These are phyloP conservation scores for Hygrocybe punicea DNA, from an alignment of 768 basidiomycete genomes.

Conservation along the genomic window DNA sequence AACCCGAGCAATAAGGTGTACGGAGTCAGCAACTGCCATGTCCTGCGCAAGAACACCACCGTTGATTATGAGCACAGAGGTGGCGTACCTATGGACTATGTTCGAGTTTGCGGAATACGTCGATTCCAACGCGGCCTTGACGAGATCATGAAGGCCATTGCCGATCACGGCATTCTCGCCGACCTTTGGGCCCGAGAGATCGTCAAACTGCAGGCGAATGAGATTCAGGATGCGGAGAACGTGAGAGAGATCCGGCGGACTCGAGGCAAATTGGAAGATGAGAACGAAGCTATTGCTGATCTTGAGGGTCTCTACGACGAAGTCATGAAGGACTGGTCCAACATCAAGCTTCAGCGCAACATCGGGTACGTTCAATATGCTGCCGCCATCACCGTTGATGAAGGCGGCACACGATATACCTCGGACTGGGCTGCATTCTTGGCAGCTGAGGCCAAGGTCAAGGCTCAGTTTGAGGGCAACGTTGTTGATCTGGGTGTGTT, in stretches of 20 bases:
- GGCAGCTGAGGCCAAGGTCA: conserved; percentile 19
- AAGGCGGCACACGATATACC: conserved; percentile 22
- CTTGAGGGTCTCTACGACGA: conserved; percentile 27
- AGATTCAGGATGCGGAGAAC: conserved; percentile 14
- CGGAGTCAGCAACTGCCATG: conserved; percentile 21
- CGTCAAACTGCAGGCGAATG: conserved; percentile 22
- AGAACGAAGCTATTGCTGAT: conserved; percentile 15
- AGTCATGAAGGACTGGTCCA: conserved; percentile 18
- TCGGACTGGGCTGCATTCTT: conserved; percentile 23
- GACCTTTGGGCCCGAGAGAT: conserved; percentile 27
- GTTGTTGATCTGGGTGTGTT: conserved; percentile 16
- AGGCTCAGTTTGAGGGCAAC: conserved; percentile 13
- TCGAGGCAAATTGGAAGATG: conserved; percentile 16
- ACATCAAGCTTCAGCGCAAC: conserved; percentile 20
- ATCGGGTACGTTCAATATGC: conserved; percentile 28
- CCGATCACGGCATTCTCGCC: conserved; percentile 16
- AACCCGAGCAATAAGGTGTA: conserved; percentile 21
- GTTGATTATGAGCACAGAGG: conserved; percentile 30
- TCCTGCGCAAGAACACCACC: conserved; percentile 26
- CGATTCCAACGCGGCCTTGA: conserved; percentile 26
- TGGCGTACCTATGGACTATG: conserved; percentile 24
- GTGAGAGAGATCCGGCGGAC: conserved; percentile 8
- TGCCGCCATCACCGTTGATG: conserved; percentile 25
- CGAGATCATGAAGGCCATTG: conserved; percentile 21
- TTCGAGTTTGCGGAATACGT: conserved; percentile 31